Evolutionary conservation across 2,329 filamentous ascomycete genomes (phyloP), one percentile per base, ranked within the genome.

Genomic region (Nannizzia gypsea): DNA sequence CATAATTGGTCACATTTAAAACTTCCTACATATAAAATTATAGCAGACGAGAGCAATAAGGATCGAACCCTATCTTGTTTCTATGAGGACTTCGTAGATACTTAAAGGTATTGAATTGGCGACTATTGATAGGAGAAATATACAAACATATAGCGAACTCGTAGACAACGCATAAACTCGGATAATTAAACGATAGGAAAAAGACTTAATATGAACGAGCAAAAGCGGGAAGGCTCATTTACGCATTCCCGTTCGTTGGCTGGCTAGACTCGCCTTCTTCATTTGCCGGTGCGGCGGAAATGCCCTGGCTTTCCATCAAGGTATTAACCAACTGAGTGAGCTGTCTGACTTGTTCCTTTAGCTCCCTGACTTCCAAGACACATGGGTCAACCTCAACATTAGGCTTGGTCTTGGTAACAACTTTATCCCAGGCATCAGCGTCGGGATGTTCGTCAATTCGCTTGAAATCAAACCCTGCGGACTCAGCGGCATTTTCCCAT

Each of bases 381-480:
- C 87, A 84, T 9, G 81, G 82, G 63, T 96, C 90, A 34, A 86
- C 82, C 66, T 90, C 87, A 3, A 97, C 82, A 71, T 97, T 90
- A 0, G 90, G 88, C 70, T 84, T 88, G 22, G 83, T 86, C n/a
- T 78, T 75, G 57, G 84, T 80, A 2, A 96, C 90, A 60, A 81
- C 85, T 78, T 93, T 90, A 38, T 81, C 78, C 93, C 93, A 99
- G 0, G 88, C 72, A 63, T 92, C 88, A 0, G 82, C 78, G 68
- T 95, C 89, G 67, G 95, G 88, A 69, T 96, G 87, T 15, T 26
- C 58, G 26, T 6, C 63, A 34, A 6, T 78, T 78, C 48, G 28
- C 28, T 60, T 42, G 6, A 65, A 48, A 5, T 78, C 78, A 20
- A 54, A 54, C 15, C 31, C 50, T 54, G 50, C 50, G 8, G 50